A percentile compares a stretch with the other conserved stretches of the same genome.
Evolutionary conservation across 2,329 filamentous ascomycete species (phyloP).

Genomic region (Fusarium ramigenum): DNA sequence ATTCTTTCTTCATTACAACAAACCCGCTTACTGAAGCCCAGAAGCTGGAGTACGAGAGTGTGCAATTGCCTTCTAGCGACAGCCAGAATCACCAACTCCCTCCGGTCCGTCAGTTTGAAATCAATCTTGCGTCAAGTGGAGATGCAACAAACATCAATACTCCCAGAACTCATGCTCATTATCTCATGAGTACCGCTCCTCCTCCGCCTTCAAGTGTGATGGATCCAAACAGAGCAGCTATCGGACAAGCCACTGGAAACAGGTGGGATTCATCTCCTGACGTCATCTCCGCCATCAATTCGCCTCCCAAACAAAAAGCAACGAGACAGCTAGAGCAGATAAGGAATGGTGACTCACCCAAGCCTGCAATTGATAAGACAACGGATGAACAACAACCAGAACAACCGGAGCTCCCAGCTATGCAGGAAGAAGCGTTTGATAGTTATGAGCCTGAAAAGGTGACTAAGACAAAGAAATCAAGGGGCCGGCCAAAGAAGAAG

Average conservation of each 20-base stretch:
- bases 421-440: neutral
- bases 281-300: slow-evolving; percentile 30
- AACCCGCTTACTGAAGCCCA: slow-evolving; percentile 50
- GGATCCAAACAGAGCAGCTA: neutral
- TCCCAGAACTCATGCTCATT: slow-evolving; percentile 40
- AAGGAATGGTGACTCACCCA: neutral
- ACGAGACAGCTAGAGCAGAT: slow-evolving; percentile 9
- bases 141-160: slow-evolving; percentile 51
- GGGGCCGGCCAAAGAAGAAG: slow-evolving; percentile 48
- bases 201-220: slow-evolving; percentile 22
- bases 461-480: slow-evolving; percentile 42
- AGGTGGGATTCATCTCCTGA: slow-evolving; percentile 40
- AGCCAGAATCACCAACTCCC: slow-evolving; percentile 27
- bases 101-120: slow-evolving; percentile 25
- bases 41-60: slow-evolving; percentile 48
- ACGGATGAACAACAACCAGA: neutral
- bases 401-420: neutral
- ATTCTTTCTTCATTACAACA: slow-evolving; percentile 48
- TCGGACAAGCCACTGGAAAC: neutral
- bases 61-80: slow-evolving; percentile 32
- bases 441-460: slow-evolving; percentile 27
- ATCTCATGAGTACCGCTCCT: slow-evolving; percentile 35
- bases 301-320: slow-evolving; percentile 15
- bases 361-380: neutral
- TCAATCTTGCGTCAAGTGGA: slow-evolving; percentile 45